A percentile compares a stretch with the other conserved stretches of the same genome.
Evolutionary conservation across 2,329 filamentous ascomycete species (phyloP).

Genomic region (Corinectria fuckeliana): DNA sequence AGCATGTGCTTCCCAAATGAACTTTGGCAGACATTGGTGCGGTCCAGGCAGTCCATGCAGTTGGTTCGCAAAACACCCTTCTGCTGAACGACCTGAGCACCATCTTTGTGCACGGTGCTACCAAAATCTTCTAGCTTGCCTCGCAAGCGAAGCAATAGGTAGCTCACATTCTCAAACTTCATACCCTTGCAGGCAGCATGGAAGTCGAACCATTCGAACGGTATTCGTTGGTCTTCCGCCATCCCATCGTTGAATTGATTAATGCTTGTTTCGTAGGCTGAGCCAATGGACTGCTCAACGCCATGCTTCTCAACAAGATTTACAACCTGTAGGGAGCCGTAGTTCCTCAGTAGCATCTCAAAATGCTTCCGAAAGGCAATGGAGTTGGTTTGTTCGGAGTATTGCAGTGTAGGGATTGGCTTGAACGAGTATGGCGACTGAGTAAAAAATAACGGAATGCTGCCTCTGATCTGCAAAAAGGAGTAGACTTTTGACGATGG

Average conservation of each 20-base stretch:
- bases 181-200: slow-evolving; percentile 91
- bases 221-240: slow-evolving; percentile 48
- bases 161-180: slow-evolving; percentile 94
- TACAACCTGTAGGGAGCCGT: slow-evolving; percentile 79
- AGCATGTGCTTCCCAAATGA: slow-evolving; percentile 85
- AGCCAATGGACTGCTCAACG: slow-evolving; percentile 79
- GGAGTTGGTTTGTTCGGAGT: slow-evolving; percentile 80
- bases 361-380: slow-evolving; percentile 83
- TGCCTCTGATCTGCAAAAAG: slow-evolving; percentile 86
- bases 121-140: slow-evolving; percentile 72
- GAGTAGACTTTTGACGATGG: slow-evolving; percentile 71
- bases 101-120: slow-evolving; percentile 67
- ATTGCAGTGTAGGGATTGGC: slow-evolving; percentile 80
- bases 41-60: slow-evolving; percentile 97
- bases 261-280: slow-evolving; percentile 75
- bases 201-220: slow-evolving; percentile 97
- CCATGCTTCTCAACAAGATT: slow-evolving; percentile 90
- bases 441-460: slow-evolving; percentile 93
- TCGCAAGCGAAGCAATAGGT: slow-evolving; percentile 74
- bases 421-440: slow-evolving; percentile 95
- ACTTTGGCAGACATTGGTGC: slow-evolving; percentile 95
- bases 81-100: slow-evolving; percentile 59
- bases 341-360: slow-evolving; percentile 68
- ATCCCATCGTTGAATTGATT: slow-evolving; percentile 69
- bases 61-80: slow-evolving; percentile 88